These are phyloP conservation scores for Nakaseomyces glabratus DNA, from an alignment of 1,139 yeast species.

Conservation along the genomic window DNA sequence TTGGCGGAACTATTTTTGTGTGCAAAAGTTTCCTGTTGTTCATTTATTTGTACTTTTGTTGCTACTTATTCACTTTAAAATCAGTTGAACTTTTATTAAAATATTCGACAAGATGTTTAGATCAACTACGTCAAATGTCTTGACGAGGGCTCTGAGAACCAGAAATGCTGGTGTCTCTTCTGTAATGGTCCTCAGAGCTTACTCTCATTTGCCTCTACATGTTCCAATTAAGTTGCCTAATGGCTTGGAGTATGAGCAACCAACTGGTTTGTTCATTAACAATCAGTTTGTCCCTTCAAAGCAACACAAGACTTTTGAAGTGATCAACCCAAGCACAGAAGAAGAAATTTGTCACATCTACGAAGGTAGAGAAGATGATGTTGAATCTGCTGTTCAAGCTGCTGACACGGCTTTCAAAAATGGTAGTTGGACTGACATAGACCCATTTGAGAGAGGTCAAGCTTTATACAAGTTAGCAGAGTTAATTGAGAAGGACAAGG, in stretches of 20 bases:
- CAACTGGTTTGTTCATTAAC: constrained; percentile 42
- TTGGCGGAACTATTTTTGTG: not conserved
- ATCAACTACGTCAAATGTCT: constrained; percentile 6
- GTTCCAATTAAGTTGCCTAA: constrained; percentile 42
- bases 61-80: not conserved
- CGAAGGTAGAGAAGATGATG: constrained; percentile 39
- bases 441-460: constrained; percentile 41
- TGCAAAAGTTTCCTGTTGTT: not conserved
- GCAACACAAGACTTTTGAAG: constrained; percentile 36
- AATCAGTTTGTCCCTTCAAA: constrained; percentile 36
- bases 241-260: constrained; percentile 42
- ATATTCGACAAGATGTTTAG: not conserved
- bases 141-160: constrained; percentile 14
- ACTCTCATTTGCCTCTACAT: constrained; percentile 27
- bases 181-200: constrained; percentile 18
- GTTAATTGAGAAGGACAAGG: constrained; percentile 45
- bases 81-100: not conserved
- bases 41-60: not conserved
- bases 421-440: constrained; percentile 34
- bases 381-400: constrained; percentile 37
- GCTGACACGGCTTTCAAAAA: constrained; percentile 35
- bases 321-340: constrained; percentile 39
- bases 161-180: constrained; percentile 13
- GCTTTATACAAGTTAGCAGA: constrained; percentile 51
- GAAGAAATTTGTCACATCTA: constrained; percentile 37